Conservation (phyloP, 2,329 filamentous ascomycete genomes). For the Cephalotrichum gorgonifer region DNA sequence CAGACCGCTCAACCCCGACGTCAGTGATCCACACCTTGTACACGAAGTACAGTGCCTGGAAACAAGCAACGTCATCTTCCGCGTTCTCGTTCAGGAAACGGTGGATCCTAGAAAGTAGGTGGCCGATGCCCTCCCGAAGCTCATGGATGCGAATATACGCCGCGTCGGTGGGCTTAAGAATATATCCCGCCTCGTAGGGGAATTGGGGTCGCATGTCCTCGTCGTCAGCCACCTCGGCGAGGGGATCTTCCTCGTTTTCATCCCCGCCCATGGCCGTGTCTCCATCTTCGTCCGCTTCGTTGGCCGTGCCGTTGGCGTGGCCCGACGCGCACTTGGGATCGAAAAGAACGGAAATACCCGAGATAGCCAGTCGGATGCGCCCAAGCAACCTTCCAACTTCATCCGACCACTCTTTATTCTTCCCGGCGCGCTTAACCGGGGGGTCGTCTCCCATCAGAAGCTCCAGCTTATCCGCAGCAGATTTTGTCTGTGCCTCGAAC, state of each 20-base stretch:
- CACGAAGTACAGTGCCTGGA: conserved; percentile 83
- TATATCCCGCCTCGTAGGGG: conserved; percentile 79
- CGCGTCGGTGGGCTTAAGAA: conserved; percentile 43
- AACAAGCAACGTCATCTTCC: conserved; percentile 92
- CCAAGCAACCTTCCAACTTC: conserved; percentile 87
- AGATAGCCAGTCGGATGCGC: conserved; percentile 77
- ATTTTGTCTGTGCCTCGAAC: conserved; percentile 73
- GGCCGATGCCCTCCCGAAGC: conserved; percentile 70
- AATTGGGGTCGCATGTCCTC: conserved; percentile 80
- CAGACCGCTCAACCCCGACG: conserved; percentile 90
- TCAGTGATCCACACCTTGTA: conserved; percentile 97
- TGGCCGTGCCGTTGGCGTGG: conserved; percentile 32
- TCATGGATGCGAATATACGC: conserved; percentile 70
- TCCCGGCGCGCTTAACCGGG: conserved; percentile 80
- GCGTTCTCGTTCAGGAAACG: conserved; percentile 72
- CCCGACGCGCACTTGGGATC: conserved; percentile 62
- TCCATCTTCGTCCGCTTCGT: conserved; percentile 45
- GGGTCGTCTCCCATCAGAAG: conserved; percentile 74
- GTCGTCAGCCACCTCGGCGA: conserved; percentile 61
- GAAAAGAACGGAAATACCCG: conserved; percentile 82
- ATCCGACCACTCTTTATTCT: conserved; percentile 98
- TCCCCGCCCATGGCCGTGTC: conserved; percentile 34
- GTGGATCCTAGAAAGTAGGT: conserved; percentile 74
- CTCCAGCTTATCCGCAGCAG: conserved; percentile 63
- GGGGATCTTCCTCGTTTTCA: conserved; percentile 36